Evolutionary conservation across 2,329 filamentous ascomycete species (phyloP).

Genomic region (Dryadomyces quercivorus): DNA sequence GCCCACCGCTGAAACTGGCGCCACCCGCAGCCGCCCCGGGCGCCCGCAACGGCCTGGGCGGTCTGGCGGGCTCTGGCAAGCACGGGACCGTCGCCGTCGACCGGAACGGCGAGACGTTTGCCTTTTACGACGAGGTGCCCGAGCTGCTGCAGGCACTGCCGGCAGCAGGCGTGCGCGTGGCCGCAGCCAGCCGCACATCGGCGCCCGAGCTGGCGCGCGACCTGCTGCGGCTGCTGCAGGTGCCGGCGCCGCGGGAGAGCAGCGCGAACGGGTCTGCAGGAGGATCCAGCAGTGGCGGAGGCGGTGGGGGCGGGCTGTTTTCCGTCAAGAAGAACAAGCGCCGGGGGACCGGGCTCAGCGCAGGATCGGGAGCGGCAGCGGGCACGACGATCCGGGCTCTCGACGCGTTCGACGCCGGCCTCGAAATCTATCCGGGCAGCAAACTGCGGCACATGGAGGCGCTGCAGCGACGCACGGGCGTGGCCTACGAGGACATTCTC

Average conservation of each 20-base stretch:
- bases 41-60: constrained; percentile 12
- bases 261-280: neutral
- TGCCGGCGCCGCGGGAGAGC: constrained; percentile 21
- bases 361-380: neutral
- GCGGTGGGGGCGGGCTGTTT: neutral
- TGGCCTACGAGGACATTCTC: constrained; percentile 73
- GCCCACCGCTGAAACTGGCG: constrained; percentile 51
- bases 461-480: constrained; percentile 56
- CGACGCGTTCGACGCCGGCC: constrained; percentile 45
- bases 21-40: neutral
- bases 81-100: constrained; percentile 28
- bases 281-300: neutral
- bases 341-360: constrained; percentile 17
- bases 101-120: constrained; percentile 50
- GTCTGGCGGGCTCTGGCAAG: constrained; percentile 4
- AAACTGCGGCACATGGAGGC: constrained; percentile 80
- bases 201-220: constrained; percentile 70
- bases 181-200: constrained; percentile 67
- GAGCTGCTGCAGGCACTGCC: constrained; percentile 50
- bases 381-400: constrained; percentile 22
- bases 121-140: constrained; percentile 61
- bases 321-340: neutral
- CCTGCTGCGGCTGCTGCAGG: constrained; percentile 63
- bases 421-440: constrained; percentile 61
- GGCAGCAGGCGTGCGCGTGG: constrained; percentile 40